phyloP scores from a whole-genome alignment of 2,329 filamentous ascomycete genomes.

The Penicillium sp. region DNA sequence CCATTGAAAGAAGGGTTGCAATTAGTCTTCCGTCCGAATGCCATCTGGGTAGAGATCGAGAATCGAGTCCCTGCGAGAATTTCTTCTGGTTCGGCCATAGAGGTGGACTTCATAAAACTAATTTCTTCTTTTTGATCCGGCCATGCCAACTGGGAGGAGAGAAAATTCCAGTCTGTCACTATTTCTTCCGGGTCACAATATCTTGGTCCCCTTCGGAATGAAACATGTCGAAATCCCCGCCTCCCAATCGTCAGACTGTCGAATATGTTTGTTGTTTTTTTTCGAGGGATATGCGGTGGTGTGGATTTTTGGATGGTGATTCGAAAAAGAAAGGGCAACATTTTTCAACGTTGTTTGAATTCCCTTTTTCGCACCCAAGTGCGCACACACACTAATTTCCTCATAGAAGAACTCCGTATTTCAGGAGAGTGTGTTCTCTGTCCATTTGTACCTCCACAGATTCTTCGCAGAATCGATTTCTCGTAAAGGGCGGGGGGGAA shows the following conservation, averaged over 20 bases:
- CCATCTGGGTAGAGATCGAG: slow-evolving; percentile 37
- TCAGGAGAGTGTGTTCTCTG: slow-evolving; percentile 37
- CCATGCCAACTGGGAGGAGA: background rate
- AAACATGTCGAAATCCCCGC: background rate
- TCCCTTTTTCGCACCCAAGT: slow-evolving; percentile 11
- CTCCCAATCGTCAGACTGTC: slow-evolving; percentile 2
- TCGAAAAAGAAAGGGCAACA: slow-evolving; percentile 7
- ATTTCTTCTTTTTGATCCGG: slow-evolving; percentile 49
- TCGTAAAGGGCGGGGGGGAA: slow-evolving; percentile 22
- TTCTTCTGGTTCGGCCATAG: slow-evolving; percentile 50
- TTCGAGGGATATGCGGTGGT: slow-evolving; percentile 15
- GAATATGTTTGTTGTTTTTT: background rate
- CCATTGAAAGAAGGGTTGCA: slow-evolving; percentile 43
- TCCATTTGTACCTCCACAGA: slow-evolving; percentile 37
- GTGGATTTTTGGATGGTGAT: slow-evolving; percentile 19
- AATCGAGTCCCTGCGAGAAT: slow-evolving; percentile 26
- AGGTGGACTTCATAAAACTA: slow-evolving; percentile 74
- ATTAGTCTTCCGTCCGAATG: slow-evolving; percentile 72
- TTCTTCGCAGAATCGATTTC: slow-evolving; percentile 26
- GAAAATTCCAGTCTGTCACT: no score
- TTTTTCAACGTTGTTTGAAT: slow-evolving; percentile 3
- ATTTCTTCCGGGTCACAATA: background rate
- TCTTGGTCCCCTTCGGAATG: background rate
- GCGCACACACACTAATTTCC: slow-evolving; percentile 26
- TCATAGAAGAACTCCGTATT: slow-evolving; percentile 28